Conservation (phyloP, 768 basidiomycete genomes). For the Russula sp. region DNA sequence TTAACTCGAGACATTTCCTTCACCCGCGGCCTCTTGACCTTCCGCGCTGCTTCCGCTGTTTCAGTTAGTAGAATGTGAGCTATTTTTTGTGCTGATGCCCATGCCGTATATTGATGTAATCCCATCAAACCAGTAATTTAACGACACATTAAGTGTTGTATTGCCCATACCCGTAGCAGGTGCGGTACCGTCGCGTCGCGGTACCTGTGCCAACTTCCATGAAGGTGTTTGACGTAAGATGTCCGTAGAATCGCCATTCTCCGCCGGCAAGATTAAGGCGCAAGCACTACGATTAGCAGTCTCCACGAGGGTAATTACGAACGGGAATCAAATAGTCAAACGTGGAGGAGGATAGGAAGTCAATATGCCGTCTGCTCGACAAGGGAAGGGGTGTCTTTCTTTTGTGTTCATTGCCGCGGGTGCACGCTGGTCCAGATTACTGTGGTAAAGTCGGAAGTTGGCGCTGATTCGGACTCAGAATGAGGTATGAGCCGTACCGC, state of each 20-base stretch:
- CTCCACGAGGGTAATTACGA: neutral
- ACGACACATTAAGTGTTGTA: neutral
- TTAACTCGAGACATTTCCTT: constrained; percentile 7
- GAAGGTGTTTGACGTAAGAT: neutral
- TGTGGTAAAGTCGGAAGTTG: neutral
- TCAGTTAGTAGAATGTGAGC: neutral
- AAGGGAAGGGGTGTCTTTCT: neutral
- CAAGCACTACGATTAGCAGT: constrained; percentile 1
- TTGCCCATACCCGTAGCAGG: neutral
- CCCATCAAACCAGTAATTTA: neutral
- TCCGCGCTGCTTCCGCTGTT: neutral
- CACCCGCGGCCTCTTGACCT: constrained; percentile 8
- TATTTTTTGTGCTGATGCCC: neutral
- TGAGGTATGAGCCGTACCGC: neutral
- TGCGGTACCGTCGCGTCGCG: neutral
- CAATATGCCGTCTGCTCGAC: neutral
- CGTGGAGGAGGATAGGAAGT: neutral
- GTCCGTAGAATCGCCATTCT: neutral
- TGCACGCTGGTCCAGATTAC: neutral
- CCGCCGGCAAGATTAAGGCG: neutral
- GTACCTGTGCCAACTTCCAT: neutral
- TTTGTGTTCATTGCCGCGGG: neutral
- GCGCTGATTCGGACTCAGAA: neutral
- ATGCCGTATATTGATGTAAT: neutral
- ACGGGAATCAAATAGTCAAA: neutral